Conservation (phyloP, 176 grass and related monocot species). For the Hordeum marinum region DNA sequence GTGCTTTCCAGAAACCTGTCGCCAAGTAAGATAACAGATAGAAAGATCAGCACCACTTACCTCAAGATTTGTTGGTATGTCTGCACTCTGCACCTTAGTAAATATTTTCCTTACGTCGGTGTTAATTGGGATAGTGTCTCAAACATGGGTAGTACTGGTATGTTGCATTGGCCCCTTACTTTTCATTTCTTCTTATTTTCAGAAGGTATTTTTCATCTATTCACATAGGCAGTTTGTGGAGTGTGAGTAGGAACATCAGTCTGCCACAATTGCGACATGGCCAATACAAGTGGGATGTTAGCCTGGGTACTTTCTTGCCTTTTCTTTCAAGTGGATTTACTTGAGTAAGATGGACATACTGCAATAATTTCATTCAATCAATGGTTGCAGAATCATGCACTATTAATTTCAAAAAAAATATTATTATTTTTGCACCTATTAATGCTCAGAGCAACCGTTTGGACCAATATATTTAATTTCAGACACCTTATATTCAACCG, state of each 20-base stretch:
- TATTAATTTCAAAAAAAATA: neutral
- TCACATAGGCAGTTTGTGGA: constrained; percentile 24
- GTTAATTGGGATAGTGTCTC: constrained; percentile 2
- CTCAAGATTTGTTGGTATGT: constrained; percentile 8
- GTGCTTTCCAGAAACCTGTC: constrained; percentile 95
- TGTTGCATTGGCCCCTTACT: constrained; percentile 8
- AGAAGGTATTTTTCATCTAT: constrained; percentile 1
- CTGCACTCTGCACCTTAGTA: neutral
- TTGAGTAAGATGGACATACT: constrained; percentile 34
- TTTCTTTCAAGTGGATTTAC: constrained; percentile 42
- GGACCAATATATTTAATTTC: neutral
- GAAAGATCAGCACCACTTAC: constrained; percentile 3
- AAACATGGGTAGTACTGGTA: constrained; percentile 15
- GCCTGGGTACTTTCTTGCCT: constrained; percentile 11
- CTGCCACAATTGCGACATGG: constrained; percentile 29
- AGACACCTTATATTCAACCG: neutral
- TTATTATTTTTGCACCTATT: neutral
- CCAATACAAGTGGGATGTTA: constrained; percentile 10
- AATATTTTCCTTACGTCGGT: neutral
- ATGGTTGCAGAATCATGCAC: neutral
- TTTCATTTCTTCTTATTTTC: neutral
- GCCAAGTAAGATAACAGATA: constrained; percentile 17
- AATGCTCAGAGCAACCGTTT: neutral
- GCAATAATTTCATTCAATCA: constrained; percentile 3
- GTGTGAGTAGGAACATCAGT: constrained; percentile 38